Conservation (phyloP, 306 rosid species). For the Nissolia schottii region DNA sequence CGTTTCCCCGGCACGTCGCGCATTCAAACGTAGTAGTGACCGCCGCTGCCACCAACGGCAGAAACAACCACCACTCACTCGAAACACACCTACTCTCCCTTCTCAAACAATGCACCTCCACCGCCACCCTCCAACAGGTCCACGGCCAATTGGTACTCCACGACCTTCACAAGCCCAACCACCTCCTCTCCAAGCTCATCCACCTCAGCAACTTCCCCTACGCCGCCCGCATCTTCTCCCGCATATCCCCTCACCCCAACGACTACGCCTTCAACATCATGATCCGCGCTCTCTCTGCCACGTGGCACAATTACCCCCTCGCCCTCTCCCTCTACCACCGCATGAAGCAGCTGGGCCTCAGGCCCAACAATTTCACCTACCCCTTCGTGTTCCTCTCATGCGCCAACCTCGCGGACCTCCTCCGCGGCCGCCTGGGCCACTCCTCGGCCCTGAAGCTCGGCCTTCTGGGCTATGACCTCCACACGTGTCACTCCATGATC, state of each 20-base stretch:
- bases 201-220: constrained; percentile 54
- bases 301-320: constrained; percentile 61
- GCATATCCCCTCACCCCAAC: constrained; percentile 48
- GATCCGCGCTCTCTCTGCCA: constrained; percentile 77
- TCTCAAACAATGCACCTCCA: constrained; percentile 46
- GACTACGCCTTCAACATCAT: constrained; percentile 78
- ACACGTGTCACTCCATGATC: constrained; percentile 61
- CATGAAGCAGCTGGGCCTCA: constrained; percentile 44
- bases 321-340: constrained; percentile 46
- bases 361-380: constrained; percentile 63
- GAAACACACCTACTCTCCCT: constrained; percentile 34
- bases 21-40: not conserved
- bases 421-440: constrained; percentile 47
- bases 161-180: constrained; percentile 48
- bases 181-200: constrained; percentile 56
- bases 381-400: constrained; percentile 84
- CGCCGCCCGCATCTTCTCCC: constrained; percentile 50
- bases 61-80: not conserved
- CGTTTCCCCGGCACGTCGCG: not conserved
- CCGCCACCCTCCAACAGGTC: constrained; percentile 42
- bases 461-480: constrained; percentile 46
- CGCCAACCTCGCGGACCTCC: constrained; percentile 40
- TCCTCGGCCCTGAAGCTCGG: constrained; percentile 48
- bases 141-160: constrained; percentile 74
- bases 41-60: not conserved